phyloP scores from a whole-genome alignment of 257 asterid genomes.

The Scutellaria minor region DNA sequence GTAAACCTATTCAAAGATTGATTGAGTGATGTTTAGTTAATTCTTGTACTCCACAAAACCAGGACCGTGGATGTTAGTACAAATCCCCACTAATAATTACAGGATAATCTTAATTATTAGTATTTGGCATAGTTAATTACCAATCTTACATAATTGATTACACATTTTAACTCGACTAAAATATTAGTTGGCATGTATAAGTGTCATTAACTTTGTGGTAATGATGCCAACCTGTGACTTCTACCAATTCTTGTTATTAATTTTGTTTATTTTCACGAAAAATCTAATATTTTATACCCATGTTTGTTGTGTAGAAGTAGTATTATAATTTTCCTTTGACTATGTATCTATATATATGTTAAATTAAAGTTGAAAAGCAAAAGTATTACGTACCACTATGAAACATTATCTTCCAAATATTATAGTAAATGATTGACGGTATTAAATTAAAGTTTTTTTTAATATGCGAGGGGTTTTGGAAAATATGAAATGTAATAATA shows the following conservation, averaged over 20 bases:
- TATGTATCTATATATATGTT: too few species aligned
- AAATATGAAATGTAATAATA: too few species aligned
- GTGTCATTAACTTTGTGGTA: slow-evolving; percentile 42
- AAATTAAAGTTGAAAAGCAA: too few species aligned
- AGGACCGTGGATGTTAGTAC: slow-evolving; percentile 33
- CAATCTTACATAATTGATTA: slow-evolving; percentile 27
- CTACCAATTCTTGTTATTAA: not conserved
- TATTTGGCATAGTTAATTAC: slow-evolving; percentile 4
- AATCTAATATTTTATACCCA: too few species aligned
- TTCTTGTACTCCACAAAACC: slow-evolving; percentile 30
- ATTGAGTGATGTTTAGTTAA: slow-evolving; percentile 30
- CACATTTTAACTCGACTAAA: slow-evolving; percentile 1
- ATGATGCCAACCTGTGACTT: slow-evolving; percentile 27
- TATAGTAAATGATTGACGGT: too few species aligned
- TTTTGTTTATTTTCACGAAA: too few species aligned
- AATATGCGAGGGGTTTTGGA: too few species aligned
- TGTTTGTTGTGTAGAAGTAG: too few species aligned
- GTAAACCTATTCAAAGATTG: slow-evolving; percentile 32
- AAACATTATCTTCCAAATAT: too few species aligned
- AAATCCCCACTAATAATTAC: slow-evolving; percentile 16
- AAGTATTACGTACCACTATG: too few species aligned
- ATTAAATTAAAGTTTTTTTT: too few species aligned
- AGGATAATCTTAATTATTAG: slow-evolving; percentile 50
- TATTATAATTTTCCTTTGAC: too few species aligned
- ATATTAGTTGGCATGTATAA: slow-evolving; percentile 33